Base-by-base conservation (phyloP, 164 flowering plant species). In the Magnolia changhungtana region DNA sequence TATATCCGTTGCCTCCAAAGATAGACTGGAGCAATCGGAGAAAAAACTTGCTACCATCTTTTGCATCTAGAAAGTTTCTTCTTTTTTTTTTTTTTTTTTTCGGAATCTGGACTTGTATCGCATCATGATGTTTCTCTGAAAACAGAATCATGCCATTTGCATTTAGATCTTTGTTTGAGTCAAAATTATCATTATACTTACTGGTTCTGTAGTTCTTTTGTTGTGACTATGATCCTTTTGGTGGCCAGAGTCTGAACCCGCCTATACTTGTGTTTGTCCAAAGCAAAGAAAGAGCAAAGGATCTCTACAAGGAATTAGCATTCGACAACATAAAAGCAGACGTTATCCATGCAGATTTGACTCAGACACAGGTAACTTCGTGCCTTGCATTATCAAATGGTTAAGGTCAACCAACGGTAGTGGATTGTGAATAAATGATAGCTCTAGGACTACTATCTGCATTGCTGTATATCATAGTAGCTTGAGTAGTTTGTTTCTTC, bases 231-330 rank as follows among this genome's bases (percentile, higher is more conserved):
- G 69, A 69, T 65, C 70, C 71, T 58, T 20, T 37, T 84, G 78
- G 74, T 84, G 67, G 29, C 72, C 82, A 96, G 99, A 91, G 97
- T 77, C 81, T 90, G 84, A 92, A 90, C 82, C 98, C 99, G 69
- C 99, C 99, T 1, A 88, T 96, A 2, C 85, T 96, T 59, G 81
- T 96, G 45, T 96, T 96, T 83, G 91, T 94, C 74, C 99, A 96
- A 92, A 94, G 93, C 86, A 94, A 90, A 79, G 98, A 94, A 78
- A 87, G 99, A 14, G 98, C 98, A n/a, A 90, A 92, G 80, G 89
- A 94, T 81, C 96, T 96, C 24, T 88, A 89, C 83, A 83, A 78
- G 64, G 99, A 94, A 78, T 82, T 96, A 77, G 90, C 79, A 76
- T 89, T 83, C 78, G 92, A 87, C 18, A 78, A 88, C 76, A 85